Evolutionary conservation across 208 protist genomes (phyloP), one percentile per base, ranked within the genome.

Genomic region (Entamoeba invadens): DNA sequence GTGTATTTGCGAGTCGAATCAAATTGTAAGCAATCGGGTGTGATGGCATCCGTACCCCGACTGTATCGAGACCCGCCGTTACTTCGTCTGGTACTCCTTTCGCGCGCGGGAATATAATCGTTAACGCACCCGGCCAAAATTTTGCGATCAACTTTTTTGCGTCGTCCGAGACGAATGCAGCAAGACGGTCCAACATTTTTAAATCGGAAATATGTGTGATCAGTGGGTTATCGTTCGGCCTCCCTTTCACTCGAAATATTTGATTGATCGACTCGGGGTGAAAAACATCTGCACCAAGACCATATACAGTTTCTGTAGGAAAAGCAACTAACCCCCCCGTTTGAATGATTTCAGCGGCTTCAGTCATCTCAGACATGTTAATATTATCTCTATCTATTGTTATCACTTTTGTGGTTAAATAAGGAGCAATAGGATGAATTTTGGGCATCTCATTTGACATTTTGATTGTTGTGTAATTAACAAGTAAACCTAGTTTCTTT

Each of bases 251-350:
- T 16, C 93, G 94, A 96, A 98, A 99, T 91, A 99, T 98, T 21
- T 96, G 95, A 44, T 94, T 93, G 6, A 97, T 96, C 8, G 98
- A 97, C 8, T 94, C 94, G 68, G 96, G 97, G 93, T 97, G 95
- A 21, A 98, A 94, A 3, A 98, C 98, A 94, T 98, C 97, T 18
- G 98, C 98, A 16, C 98, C 98, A 0, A 99, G 95, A 16, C 98
- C 98, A 95, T 99, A 99, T n/a, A 99, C 98, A 8, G 98, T 99
- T 95, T 99, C 98, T 1, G 98, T 99, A 6, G 98, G 98, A 93
- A 99, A 98, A 42, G 98, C 96, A 25, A 99, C 98, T 0, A 99
- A 68, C 45, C 94, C 72, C 21, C 95, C 96, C 0, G 38, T 44
- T 38, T 44, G 4, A 4, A 93, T 35, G 45, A 10, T 44, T 44